Base-by-base conservation (phyloP, 768 basidiomycete species). In the Myochromella boudieri region DNA sequence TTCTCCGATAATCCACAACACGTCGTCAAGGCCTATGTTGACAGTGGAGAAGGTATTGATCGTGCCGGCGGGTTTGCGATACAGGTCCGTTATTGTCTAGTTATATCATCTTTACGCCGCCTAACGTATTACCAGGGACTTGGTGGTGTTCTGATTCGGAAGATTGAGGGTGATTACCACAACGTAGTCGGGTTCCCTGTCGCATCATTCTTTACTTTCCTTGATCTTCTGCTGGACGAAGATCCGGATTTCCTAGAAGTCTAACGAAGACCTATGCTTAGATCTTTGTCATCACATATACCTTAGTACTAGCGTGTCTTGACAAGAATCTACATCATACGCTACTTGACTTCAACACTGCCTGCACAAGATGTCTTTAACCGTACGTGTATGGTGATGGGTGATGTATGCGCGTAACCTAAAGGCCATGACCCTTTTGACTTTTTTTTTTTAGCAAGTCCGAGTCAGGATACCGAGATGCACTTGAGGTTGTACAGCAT, bases 181-280 rank as follows among this genome's bases (percentile, higher is more conserved):
- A 97, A 97, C 56, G 85, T 91, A 1, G 92, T 94, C 11, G 95
- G 94, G 3, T 97, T 97, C 63, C 95, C 95, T 1, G 89, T 83
- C 0, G 79, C 91, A 4, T 87, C 88, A 6, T 93, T 93, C 66
- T 84, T 91, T 66, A 80, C 80, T 37, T 77, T 87, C 39, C 57
- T 93, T 32, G 84, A 87, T 42, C 54, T 77, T n/a, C 60, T 89
- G 9, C 69, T 81, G 9, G 86, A 89, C 21, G 87, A 92, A 42
- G 89, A 91, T 43, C 71, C 74, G 1, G 88, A 91, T 47, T 91
- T 91, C 60, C 63, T 91, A 47, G 70, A 72, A 3, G 57, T 76
- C 22, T 77, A 58, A 61, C 22, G 5, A 25, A 6, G 37, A 2
- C 4, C 12, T 36, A 25, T 38, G 38, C 44, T 27, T 28, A 20